Base-by-base conservation (phyloP, 2,329 filamentous ascomycete genomes). In the Nothophoma quercina region DNA sequence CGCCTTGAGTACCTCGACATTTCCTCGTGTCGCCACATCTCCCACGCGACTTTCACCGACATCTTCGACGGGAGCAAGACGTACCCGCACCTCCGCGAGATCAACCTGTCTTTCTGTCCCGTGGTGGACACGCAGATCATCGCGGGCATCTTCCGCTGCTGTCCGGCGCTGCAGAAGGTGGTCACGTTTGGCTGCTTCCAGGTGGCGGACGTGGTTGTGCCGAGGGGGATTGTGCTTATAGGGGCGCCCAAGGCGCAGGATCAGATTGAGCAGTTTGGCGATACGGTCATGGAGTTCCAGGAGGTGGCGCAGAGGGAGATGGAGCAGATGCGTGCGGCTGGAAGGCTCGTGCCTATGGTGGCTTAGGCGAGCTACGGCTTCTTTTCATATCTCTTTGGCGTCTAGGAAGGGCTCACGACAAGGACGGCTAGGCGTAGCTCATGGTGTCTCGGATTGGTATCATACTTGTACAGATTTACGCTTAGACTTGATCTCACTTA, bases 11-110 rank as follows among this genome's bases (percentile, higher is more conserved):
- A 83, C 32, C 78, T 98, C 26, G 90, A 96, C 67, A 79, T 97
- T n/a, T 85, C 90, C 12, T 90, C 88, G 0, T 96, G 91, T 68
- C 88, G 93, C 3, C 89, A 96, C 70, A 93, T 98, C 58, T 83
- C 85, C 1, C 80, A 83, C 26, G 77, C 83, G 13, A 86, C 90
- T 0, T 92, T 96, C 53, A 85, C 90, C 56, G 82, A 87, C 8
- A 87, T 89, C 0, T 97, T 98, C 65, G 78, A 81, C 45, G 76
- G 78, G 5, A 74, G 77, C 7, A 80, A 80, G 19, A 68, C 60
- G 18, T 97, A 96, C 62, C 85, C 88, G 0, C 79, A 85, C 9
- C 79, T 98, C 26, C 78, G 79, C 55, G 83, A 88, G 51, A 78
- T 96, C 34, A 91, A 96, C 69, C 78, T 95, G 34, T 90, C 88